Conservation (phyloP, 352 stramenopile genomes). For the Globisporangium alternatum region DNA sequence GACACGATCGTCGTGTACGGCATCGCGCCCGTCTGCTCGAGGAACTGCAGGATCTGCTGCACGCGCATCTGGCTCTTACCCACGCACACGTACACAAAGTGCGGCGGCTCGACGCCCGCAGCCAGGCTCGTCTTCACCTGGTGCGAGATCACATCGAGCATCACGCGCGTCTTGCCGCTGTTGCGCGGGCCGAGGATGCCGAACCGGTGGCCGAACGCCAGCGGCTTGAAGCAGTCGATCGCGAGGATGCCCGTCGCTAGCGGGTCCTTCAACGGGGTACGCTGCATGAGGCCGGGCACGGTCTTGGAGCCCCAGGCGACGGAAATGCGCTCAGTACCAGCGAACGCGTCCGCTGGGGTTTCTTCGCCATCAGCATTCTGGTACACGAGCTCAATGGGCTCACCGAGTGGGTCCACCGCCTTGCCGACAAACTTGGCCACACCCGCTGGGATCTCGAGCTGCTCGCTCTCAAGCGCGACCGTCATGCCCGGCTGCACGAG, state of each 20-base stretch:
- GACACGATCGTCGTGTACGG: slow-evolving; percentile 67
- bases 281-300: slow-evolving; percentile 63
- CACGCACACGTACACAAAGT: slow-evolving; percentile 76
- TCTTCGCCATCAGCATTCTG: not conserved
- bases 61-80: slow-evolving; percentile 58
- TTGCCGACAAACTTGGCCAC: slow-evolving; percentile 39
- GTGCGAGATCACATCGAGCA: slow-evolving; percentile 63
- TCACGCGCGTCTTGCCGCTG: slow-evolving; percentile 69
- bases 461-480: slow-evolving; percentile 45
- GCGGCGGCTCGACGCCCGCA: slow-evolving; percentile 34
- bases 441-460: slow-evolving; percentile 51
- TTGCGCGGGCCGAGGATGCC: slow-evolving; percentile 62
- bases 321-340: slow-evolving; percentile 24
- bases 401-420: slow-evolving; percentile 51
- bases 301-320: slow-evolving; percentile 56
- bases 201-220: slow-evolving; percentile 70
- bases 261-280: slow-evolving; percentile 41
- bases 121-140: slow-evolving; percentile 37
- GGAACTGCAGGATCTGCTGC: slow-evolving; percentile 59
- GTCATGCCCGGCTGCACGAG: slow-evolving; percentile 53
- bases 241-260: slow-evolving; percentile 65
- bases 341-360: not conserved
- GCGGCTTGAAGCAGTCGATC: slow-evolving; percentile 75
- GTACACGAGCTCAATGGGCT: slow-evolving; percentile 26
- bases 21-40: slow-evolving; percentile 40